A percentile compares a stretch with the other conserved stretches of the same genome.
Evolutionary conservation across 2,329 filamentous ascomycete species (phyloP).

Genomic region (Aureobasidium sp.): DNA sequence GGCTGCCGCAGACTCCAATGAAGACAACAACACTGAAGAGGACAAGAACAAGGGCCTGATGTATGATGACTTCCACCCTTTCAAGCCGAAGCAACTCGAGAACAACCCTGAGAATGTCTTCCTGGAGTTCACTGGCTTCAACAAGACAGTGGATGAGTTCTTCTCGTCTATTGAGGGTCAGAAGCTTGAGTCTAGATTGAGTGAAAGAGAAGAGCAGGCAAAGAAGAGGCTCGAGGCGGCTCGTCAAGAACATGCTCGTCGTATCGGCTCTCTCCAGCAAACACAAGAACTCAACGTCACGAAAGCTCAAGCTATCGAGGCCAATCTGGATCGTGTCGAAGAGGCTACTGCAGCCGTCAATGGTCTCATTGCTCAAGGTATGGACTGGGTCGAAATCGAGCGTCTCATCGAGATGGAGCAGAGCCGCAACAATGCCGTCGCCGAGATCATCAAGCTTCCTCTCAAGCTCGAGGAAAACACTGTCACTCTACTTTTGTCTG

Average conservation of each 20-base stretch:
- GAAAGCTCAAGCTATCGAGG: slow-evolving; percentile 84
- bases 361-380: slow-evolving; percentile 81
- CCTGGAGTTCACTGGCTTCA: slow-evolving; percentile 76
- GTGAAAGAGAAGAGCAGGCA: slow-evolving; percentile 73
- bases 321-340: slow-evolving; percentile 83
- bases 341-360: slow-evolving; percentile 92
- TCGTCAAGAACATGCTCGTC: slow-evolving; percentile 71
- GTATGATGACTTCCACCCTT: slow-evolving; percentile 95
- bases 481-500: slow-evolving; percentile 70
- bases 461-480: slow-evolving; percentile 86
- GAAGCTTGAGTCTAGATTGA: slow-evolving; percentile 75
- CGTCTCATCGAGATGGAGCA: slow-evolving; percentile 85
- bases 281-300: slow-evolving; percentile 75
- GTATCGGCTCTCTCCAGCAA: slow-evolving; percentile 75
- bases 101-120: slow-evolving; percentile 59
- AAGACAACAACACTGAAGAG: slow-evolving; percentile 33
- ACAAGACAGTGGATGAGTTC: slow-evolving; percentile 91
- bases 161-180: slow-evolving; percentile 95
- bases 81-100: slow-evolving; percentile 73
- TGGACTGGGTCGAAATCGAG: slow-evolving; percentile 94
- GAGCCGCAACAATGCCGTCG: slow-evolving; percentile 72
- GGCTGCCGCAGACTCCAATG: slow-evolving; percentile 24
- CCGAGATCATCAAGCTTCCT: slow-evolving; percentile 76
- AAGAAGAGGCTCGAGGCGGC: slow-evolving; percentile 82
- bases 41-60: slow-evolving; percentile 46